Conservation (phyloP, 768 basidiomycete species). For the Boletus subcaerulescens region DNA sequence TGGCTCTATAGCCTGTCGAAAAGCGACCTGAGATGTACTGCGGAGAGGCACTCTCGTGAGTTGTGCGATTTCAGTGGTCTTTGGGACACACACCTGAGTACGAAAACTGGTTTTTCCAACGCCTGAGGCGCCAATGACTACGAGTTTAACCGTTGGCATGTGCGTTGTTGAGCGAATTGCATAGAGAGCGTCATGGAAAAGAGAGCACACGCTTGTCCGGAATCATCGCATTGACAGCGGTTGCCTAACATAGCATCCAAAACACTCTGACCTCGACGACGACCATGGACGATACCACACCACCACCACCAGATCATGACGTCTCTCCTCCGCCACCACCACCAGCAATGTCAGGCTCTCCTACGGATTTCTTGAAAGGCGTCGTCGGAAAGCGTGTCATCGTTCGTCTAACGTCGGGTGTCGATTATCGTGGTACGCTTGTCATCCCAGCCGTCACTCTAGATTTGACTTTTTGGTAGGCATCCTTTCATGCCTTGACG, state of each 20-base stretch:
- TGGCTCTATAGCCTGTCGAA: slow-evolving; percentile 74
- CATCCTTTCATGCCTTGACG: slow-evolving; percentile 90
- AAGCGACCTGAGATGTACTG: slow-evolving; percentile 79
- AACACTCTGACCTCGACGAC: neutral
- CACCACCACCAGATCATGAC: slow-evolving; percentile 39
- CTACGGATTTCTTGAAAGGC: slow-evolving; percentile 90
- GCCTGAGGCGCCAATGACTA: slow-evolving; percentile 77
- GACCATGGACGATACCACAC: slow-evolving; percentile 29
- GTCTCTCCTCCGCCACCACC: slow-evolving; percentile 49
- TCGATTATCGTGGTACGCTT: slow-evolving; percentile 83
- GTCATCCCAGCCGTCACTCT: neutral
- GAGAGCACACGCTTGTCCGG: neutral
- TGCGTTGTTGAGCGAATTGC: slow-evolving; percentile 11
- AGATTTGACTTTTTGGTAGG: slow-evolving; percentile 45
- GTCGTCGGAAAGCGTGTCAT: slow-evolving; percentile 96
- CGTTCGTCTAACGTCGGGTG: slow-evolving; percentile 86
- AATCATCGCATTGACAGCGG: neutral
- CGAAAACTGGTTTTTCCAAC: slow-evolving; percentile 84
- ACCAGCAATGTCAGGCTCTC: slow-evolving; percentile 65
- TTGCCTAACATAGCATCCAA: slow-evolving; percentile 11
- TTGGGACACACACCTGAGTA: slow-evolving; percentile 51
- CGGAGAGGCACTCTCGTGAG: neutral
- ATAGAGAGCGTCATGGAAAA: neutral
- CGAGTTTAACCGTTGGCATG: slow-evolving; percentile 78
- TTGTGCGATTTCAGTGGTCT: neutral